Evolutionary conservation across 2,329 filamentous ascomycete species (phyloP), one percentile per base, ranked within the genome.

Genomic region (Alternaria alternata): DNA sequence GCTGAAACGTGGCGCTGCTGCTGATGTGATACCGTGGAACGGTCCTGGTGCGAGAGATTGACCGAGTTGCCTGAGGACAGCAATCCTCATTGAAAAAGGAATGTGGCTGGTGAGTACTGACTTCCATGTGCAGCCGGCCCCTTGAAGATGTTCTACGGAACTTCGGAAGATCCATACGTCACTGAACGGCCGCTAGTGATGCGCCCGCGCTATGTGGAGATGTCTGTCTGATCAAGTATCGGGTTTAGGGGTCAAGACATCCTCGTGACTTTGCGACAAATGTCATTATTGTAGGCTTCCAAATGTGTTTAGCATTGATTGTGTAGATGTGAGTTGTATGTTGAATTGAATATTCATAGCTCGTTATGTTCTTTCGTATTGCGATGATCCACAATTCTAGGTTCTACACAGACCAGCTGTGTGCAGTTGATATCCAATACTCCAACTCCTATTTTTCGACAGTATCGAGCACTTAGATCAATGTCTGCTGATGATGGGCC

Each of bases 401-500:
- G 24, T 26, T 26, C 30, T 12, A 32, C 11, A 20, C 11, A 20
- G 12, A 34, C 20, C 30, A n/a, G 30, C 46, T 34, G 46, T 14
- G 18, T 34, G 18, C 22, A 24, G 22, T n/a, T 12, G 8, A 48
- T 48, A 24, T 57, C 30, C 52, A 59, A 26, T 4, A 38, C 14
- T 42, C 36, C 36, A 18, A 53, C 26, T 20, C 7, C n/a, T 12
- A 0, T 26, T 26, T 26, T 26, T 26, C 24, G 24, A 26, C 30
- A 14, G 20, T 22, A 6, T 12, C 3, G 6, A 34, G 30, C 26
- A 24, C 11, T 34, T 51, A 74, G 14, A 73, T 70, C 38, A 72
- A 49, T 6, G 72, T 75, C 63, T 75, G 70, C 62, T 73, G 72
- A 42, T 75, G 70, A 49, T 68, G 69, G 16, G 64, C 67, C 71